Evolutionary conservation across 73 alveolate genomes (phyloP).

Genomic region (Blepharisma japonicum): DNA sequence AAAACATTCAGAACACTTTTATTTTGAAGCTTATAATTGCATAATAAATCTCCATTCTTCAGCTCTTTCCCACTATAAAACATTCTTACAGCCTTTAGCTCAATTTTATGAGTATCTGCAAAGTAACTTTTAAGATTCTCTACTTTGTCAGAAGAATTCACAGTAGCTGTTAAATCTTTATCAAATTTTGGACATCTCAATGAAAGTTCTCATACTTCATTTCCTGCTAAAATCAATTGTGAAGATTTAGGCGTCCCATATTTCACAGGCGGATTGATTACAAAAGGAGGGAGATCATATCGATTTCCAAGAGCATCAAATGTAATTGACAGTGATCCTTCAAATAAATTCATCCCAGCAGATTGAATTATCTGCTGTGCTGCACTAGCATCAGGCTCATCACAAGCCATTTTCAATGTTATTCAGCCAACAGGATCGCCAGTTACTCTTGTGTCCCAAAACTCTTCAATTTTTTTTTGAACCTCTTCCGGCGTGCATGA

Average conservation of each 20-base stretch:
- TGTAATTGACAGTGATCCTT: neutral
- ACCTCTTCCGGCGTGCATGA: neutral
- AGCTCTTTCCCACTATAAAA: too few relatives aligned
- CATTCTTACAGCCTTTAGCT: too few relatives aligned
- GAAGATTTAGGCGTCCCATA: neutral
- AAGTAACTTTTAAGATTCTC: too few relatives aligned
- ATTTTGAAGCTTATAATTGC: too few relatives aligned
- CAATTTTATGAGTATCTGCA: too few relatives aligned
- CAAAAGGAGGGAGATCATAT: conserved; percentile 22
- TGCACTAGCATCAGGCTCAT: neutral
- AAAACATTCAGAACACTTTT: too few relatives aligned
- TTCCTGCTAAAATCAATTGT: too few relatives aligned
- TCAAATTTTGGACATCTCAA: too few relatives aligned
- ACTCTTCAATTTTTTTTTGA: neutral
- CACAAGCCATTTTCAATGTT: neutral
- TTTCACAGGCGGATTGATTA: conserved; percentile 18
- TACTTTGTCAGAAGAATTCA: too few relatives aligned
- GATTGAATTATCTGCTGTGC: neutral
- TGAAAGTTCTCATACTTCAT: too few relatives aligned
- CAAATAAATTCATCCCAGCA: neutral
- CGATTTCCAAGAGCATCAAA: conserved; percentile 4
- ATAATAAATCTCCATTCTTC: too few relatives aligned
- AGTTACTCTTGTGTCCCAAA: neutral
- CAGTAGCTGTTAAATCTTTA: too few relatives aligned
- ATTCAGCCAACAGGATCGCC: neutral